Conservation (phyloP, 2,329 filamentous ascomycete species). For the Aureobasidium sp. region DNA sequence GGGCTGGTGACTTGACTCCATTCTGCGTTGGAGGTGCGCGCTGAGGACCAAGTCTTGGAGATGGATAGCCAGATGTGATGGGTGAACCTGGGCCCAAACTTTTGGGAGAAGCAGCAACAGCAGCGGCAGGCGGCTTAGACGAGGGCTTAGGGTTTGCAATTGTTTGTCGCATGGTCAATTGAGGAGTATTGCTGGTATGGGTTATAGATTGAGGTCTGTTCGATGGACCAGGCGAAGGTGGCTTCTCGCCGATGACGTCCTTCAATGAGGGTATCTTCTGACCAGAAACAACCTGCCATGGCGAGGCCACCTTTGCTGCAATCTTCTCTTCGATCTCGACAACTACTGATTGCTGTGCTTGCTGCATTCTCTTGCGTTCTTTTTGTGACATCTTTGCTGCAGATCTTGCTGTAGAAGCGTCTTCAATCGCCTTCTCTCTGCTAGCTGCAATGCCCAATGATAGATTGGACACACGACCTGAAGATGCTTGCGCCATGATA, state of each 20-base stretch:
- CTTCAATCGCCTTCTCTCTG: not conserved
- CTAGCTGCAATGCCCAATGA: constrained; percentile 38
- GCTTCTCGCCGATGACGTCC: constrained; percentile 37
- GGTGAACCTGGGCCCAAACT: constrained; percentile 8
- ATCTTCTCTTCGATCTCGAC: constrained; percentile 15
- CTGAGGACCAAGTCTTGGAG: constrained; percentile 4
- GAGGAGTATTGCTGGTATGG: constrained; percentile 33
- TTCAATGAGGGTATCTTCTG: constrained; percentile 44
- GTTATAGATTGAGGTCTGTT: constrained; percentile 6
- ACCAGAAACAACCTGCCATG: constrained; percentile 58
- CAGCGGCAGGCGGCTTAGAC: constrained; percentile 8
- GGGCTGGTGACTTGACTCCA: constrained; percentile 17
- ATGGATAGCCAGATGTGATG: not conserved
- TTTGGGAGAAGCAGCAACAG: constrained; percentile 8
- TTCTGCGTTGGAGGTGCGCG: not conserved
- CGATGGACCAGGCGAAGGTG: constrained; percentile 23
- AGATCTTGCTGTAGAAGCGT: constrained; percentile 17
- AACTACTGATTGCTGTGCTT: constrained; percentile 45
- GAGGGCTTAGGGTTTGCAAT: constrained; percentile 38
- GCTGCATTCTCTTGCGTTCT: constrained; percentile 77
- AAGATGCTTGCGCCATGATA: constrained; percentile 60
- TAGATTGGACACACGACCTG: constrained; percentile 43
- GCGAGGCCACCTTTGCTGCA: constrained; percentile 30
- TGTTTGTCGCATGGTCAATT: constrained; percentile 55
- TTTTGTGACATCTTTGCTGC: constrained; percentile 74